phyloP scores from a whole-genome alignment of 2,329 filamentous ascomycete species.

The Pseudocercospora macadamiae region DNA sequence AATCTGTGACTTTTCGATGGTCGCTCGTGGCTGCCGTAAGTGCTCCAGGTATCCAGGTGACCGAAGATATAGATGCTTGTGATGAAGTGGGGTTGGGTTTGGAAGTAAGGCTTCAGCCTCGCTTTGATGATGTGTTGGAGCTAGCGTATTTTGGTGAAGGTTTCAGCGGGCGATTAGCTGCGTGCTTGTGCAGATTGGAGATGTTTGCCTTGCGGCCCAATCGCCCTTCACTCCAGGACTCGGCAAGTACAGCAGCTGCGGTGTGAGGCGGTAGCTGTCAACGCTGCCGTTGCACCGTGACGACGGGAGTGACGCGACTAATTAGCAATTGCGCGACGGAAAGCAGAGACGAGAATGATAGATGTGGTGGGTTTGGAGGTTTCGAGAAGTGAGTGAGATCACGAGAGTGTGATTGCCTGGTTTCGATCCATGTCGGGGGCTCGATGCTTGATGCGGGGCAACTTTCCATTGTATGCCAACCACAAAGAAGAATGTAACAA shows the following conservation, averaged over 20 bases:
- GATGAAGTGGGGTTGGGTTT: neutral
- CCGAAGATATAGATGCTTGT: neutral
- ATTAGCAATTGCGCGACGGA: too few species aligned
- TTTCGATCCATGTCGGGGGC: neutral
- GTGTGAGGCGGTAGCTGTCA: neutral
- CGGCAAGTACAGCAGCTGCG: neutral
- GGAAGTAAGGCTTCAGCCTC: slow-evolving; percentile 11
- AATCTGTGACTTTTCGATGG: slow-evolving; percentile 1
- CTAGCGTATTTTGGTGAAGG: neutral
- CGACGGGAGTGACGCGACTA: neutral
- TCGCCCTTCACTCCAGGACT: neutral
- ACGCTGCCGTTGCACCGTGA: neutral
- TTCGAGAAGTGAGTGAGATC: neutral
- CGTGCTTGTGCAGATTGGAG: neutral
- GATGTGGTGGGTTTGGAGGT: too few species aligned
- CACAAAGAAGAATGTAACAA: neutral
- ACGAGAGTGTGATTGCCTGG: neutral
- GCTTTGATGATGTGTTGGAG: neutral
- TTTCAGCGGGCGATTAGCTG: neutral
- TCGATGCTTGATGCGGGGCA: neutral
- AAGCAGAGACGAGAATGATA: too few species aligned
- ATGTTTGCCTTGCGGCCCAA: slow-evolving; percentile 19
- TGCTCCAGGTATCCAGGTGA: slow-evolving; percentile 6
- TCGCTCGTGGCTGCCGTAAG: neutral
- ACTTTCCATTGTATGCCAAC: neutral